Evolutionary conservation across 2,329 filamentous ascomycete species (phyloP).

Genomic region (Clarireedia hainanense): DNA sequence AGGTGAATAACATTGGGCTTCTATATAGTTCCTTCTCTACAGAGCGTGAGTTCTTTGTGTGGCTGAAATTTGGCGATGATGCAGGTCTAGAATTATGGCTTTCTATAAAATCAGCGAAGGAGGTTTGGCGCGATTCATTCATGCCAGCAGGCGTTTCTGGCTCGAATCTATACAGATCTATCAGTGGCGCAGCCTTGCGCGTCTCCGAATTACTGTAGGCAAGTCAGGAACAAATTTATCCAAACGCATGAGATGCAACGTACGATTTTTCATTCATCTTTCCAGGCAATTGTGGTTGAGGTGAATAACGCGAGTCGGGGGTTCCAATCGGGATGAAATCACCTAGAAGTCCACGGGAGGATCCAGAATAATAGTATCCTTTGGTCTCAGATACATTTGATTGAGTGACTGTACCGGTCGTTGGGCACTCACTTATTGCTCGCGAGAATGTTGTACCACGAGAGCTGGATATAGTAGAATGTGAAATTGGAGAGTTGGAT

Average conservation of each 20-base stretch:
- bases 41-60: neutral
- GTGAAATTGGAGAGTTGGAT: neutral
- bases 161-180: conserved; percentile 22
- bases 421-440: neutral
- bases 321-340: conserved; percentile 6
- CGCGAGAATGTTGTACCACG: neutral
- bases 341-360: neutral
- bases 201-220: neutral
- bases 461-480: neutral
- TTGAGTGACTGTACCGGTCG: neutral
- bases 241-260: neutral
- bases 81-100: conserved; percentile 8
- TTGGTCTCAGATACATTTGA: conserved; percentile 5
- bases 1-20: neutral
- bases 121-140: conserved; percentile 15
- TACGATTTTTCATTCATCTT: neutral
- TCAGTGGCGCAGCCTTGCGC: conserved; percentile 1
- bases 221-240: neutral
- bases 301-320: conserved; percentile 1
- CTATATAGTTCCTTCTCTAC: neutral
- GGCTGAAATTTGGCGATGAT: conserved; percentile 12
- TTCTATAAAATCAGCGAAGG: conserved; percentile 21
- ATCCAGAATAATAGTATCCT: conserved; percentile 1
- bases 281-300: neutral
- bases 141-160: conserved; percentile 17